Conservation (phyloP, 2,329 filamentous ascomycete genomes). For the Gnomoniopsis smithogilvyi region DNA sequence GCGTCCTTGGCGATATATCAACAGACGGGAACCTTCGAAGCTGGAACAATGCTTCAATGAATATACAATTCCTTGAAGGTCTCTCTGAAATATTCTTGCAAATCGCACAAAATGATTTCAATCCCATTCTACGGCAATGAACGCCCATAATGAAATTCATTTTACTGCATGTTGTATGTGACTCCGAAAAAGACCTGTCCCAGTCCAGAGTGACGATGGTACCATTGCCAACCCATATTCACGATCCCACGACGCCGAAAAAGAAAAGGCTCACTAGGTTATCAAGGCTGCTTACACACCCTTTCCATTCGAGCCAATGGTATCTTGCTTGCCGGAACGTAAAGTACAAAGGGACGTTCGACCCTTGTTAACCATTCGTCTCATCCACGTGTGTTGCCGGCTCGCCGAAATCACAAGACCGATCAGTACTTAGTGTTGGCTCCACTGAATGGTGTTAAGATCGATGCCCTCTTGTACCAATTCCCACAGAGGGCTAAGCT, state of each 20-base stretch:
- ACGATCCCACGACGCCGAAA: conserved; percentile 14
- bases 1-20: too few species aligned
- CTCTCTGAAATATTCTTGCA: too few species aligned
- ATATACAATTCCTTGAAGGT: too few species aligned
- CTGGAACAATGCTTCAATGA: too few species aligned
- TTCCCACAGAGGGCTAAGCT: conserved; percentile 96
- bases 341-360: not conserved
- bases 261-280: not conserved
- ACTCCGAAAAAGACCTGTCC: not conserved
- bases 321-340: conserved; percentile 6
- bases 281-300: not conserved
- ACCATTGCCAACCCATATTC: conserved; percentile 1
- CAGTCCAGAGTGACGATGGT: conserved; percentile 10
- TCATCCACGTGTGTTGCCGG: not conserved
- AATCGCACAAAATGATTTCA: not conserved
- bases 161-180: not conserved
- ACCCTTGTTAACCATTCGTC: not conserved
- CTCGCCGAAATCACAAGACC: not conserved
- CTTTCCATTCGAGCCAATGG: not conserved
- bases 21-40: too few species aligned
- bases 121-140: not conserved
- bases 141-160: not conserved
- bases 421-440: conserved; percentile 68
- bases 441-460: conserved; percentile 96
- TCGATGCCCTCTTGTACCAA: conserved; percentile 96